Percentiles rank a stretch among this genome's conserved stretches.
phyloP scores from a whole-genome alignment of 2,329 filamentous ascomycete genomes.

The Trichoderma sp. region DNA sequence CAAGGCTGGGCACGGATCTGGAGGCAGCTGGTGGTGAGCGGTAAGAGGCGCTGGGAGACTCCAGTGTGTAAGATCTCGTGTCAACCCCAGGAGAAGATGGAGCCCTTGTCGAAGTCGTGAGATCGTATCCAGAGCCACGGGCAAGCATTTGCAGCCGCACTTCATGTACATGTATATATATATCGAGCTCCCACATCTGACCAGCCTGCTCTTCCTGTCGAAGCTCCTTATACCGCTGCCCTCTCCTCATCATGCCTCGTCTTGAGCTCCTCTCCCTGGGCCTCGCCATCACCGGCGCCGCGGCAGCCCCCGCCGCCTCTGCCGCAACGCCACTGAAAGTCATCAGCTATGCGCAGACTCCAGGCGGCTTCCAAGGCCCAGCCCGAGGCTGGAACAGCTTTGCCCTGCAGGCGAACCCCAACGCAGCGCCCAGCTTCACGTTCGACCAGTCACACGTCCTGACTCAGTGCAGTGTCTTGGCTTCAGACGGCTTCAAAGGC shows the following conservation, averaged over 20 bases:
- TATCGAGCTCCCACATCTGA: too few species aligned
- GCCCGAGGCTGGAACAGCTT: constrained; percentile 32
- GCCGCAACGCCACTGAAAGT: constrained; percentile 28
- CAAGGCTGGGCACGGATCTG: neutral
- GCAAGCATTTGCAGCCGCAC: too few species aligned
- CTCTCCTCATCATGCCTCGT: neutral
- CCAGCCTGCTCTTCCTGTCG: neutral
- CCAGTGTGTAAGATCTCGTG: neutral
- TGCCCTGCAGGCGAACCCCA: constrained; percentile 30
- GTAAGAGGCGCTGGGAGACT: neutral
- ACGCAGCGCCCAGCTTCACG: constrained; percentile 18
- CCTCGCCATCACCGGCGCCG: constrained; percentile 14
- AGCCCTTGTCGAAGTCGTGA: neutral
- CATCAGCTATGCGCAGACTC: constrained; percentile 29
- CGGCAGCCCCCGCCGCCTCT: constrained; percentile 17
- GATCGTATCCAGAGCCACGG: too few species aligned
- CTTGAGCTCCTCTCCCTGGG: constrained; percentile 17
- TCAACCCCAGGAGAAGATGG: neutral
- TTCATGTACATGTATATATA: neutral
- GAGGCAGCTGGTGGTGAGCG: neutral
- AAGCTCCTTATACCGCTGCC: neutral
- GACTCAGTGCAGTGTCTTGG: constrained; percentile 30
- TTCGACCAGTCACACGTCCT: constrained; percentile 31
- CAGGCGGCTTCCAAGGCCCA: constrained; percentile 29
- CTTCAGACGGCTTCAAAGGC: constrained; percentile 17